Evolutionary conservation across 148 eudicot species (phyloP), one percentile per base, ranked within the genome.

Genomic region (Talinum fruticosum): DNA sequence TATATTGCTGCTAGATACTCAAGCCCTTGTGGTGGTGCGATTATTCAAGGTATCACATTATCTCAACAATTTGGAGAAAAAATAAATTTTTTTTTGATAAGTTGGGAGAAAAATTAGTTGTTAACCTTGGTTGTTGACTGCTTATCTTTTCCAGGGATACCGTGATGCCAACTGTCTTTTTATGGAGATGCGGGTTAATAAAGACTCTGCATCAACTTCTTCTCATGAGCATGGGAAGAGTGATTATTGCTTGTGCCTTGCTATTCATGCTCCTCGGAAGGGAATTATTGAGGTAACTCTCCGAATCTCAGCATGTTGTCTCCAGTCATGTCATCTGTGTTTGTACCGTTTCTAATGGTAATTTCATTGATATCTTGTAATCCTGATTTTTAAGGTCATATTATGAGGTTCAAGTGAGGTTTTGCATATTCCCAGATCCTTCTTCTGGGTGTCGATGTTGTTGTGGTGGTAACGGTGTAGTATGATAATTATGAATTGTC

Each of bases 221-320:
- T 69, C 74, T 77, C 76, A 73, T 69, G 89, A 87, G 75, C 68
- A 76, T 28, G 83, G 79, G 82, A 92, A 96, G 82, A 89, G 90
- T 77, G 97, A 93, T 81, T 96, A 93, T 84, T 90, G 93, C 83
- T 85, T 96, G 62, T 96, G 99, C 73, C 86, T 96, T 66, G 97
- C 94, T 53, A 91, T 96, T 76, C 97, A 96, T 77, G 99, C 99
- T 44, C 99, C 99, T 72, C 83, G 90, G 44, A 96, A 96, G 87
- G 99, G 94, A 77, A 93, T 96, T 65, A 83, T 96, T 57, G 99
- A 96, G 99, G 98, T 95, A 89, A 53, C 23, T 16, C 12, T 76
- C 79, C 7, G 69, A 44, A 64, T 66, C 34, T 3, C 61, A 38
- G 24, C 38, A 3, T 26, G 7, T 26, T 32, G 23, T 26, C 36